Evolutionary conservation across 2,329 filamentous ascomycete species (phyloP).

Genomic region (Aspergillus fischeri): DNA sequence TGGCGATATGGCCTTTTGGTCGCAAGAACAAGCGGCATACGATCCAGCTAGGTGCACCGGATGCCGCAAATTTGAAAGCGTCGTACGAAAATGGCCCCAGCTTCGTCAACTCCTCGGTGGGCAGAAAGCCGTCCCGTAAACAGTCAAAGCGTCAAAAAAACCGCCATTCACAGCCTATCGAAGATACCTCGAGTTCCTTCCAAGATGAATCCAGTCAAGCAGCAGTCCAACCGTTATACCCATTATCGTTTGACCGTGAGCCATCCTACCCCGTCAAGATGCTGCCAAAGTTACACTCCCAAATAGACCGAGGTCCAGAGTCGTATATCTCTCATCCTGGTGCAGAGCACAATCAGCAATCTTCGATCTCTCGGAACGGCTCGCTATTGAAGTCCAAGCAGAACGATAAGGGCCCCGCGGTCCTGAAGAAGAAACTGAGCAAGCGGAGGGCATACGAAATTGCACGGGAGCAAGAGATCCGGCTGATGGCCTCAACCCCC

Average conservation of each 20-base stretch:
- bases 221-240: constrained; percentile 12
- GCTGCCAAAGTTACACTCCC: constrained; percentile 7
- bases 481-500: constrained; percentile 68
- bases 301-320: constrained; percentile 9
- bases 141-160: constrained; percentile 32
- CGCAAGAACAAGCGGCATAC: constrained; percentile 67
- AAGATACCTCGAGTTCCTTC: constrained; percentile 14
- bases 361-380: constrained; percentile 39
- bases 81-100: constrained; percentile 29
- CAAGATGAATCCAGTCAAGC: constrained; percentile 10
- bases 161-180: constrained; percentile 24
- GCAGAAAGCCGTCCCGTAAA: constrained; percentile 31
- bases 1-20: constrained; percentile 82
- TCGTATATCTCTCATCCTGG: constrained; percentile 34
- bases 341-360: constrained; percentile 37
- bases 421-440: constrained; percentile 67
- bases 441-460: constrained; percentile 73
- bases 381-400: constrained; percentile 56
- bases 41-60: constrained; percentile 53
- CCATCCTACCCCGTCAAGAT: constrained; percentile 15
- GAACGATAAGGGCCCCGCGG: constrained; percentile 52
- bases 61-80: constrained; percentile 34
- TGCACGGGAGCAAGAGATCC: constrained; percentile 81
- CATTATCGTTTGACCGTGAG: constrained; percentile 20
- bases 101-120: constrained; percentile 22